These are phyloP conservation scores for Mimosa bimucronata DNA, from an alignment of 306 rosid species.

Conservation along the genomic window DNA sequence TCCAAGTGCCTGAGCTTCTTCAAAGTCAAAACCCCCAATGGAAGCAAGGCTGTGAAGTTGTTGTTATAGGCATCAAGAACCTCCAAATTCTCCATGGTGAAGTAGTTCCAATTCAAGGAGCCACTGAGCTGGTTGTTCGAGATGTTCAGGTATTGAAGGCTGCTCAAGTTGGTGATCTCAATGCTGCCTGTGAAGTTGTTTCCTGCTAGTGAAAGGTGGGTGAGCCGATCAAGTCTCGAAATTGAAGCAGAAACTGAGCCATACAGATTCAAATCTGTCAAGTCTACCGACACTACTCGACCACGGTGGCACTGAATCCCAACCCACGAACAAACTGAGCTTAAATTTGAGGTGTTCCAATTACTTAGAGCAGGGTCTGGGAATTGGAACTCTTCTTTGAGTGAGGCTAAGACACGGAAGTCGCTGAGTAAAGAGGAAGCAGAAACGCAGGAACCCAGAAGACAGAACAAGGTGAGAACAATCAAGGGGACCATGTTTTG, in stretches of 20 bases:
- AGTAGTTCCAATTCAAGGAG: conserved; percentile 64
- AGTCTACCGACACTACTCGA: conserved; percentile 66
- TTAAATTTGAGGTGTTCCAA: conserved; percentile 58
- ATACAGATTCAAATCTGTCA: conserved; percentile 59
- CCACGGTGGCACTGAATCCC: conserved; percentile 64
- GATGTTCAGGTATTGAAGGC: conserved; percentile 70
- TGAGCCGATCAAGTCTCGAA: conserved; percentile 63
- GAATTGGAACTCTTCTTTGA: conserved; percentile 65
- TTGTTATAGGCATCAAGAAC: conserved; percentile 80
- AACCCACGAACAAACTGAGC: conserved; percentile 74
- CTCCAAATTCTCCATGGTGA: conserved; percentile 54
- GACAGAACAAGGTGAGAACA: conserved; percentile 57
- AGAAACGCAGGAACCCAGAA: conserved; percentile 51
- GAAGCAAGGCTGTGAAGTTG: conserved; percentile 73
- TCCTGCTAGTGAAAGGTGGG: conserved; percentile 70
- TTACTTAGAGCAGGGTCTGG: conserved; percentile 54
- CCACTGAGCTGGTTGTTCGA: conserved; percentile 76
- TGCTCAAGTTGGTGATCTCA: conserved; percentile 53
- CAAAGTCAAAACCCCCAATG: conserved; percentile 53
- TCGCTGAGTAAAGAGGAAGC: conserved; percentile 67
- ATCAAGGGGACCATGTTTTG: conserved; percentile 58
- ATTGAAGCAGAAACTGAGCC: conserved; percentile 70
- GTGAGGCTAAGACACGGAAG: conserved; percentile 60
- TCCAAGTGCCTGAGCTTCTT: conserved; percentile 67
- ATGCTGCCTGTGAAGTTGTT: conserved; percentile 75